Percentiles rank a stretch among this genome's conserved stretches.
Evolutionary conservation across 2,329 filamentous ascomycete genomes (phyloP).

Genomic region (Byssochlamys sp.): DNA sequence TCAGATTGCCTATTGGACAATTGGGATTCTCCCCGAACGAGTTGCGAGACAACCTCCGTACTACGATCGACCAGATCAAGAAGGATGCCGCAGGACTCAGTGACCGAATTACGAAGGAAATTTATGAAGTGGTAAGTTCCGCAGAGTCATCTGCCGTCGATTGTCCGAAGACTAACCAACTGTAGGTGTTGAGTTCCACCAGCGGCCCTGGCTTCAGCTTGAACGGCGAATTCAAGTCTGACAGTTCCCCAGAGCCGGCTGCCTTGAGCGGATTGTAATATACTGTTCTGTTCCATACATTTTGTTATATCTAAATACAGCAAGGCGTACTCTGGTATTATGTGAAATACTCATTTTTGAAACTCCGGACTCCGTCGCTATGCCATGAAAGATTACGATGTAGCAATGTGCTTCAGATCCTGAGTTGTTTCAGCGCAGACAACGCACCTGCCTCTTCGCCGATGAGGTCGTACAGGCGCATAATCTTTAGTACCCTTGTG

Average conservation of each 20-base stretch:
- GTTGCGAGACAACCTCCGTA: conserved; percentile 72
- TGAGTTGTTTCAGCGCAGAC: conserved; percentile 43
- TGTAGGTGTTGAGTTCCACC: conserved; percentile 70
- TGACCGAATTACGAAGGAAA: conserved; percentile 58
- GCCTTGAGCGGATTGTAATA: conserved; percentile 35
- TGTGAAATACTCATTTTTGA: conserved; percentile 15
- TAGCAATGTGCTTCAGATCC: conserved; percentile 14
- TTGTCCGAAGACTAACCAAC: conserved; percentile 45
- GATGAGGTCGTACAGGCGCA: conserved; percentile 53
- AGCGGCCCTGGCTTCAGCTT: conserved; percentile 78
- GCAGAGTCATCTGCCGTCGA: conserved; percentile 6
- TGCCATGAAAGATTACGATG: conserved; percentile 21
- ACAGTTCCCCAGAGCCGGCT: conserved; percentile 47
- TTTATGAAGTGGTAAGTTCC: conserved; percentile 56
- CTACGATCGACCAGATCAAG: conserved; percentile 67
- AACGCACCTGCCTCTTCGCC: conserved; percentile 52
- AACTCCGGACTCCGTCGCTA: conserved; percentile 39
- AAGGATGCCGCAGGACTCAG: conserved; percentile 60
- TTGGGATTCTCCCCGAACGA: conserved; percentile 79
- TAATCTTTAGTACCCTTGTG: conserved; percentile 43
- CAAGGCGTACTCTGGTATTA: conserved; percentile 35
- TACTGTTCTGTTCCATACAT: conserved; percentile 42
- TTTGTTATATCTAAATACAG: conserved; percentile 31
- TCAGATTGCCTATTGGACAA: conserved; percentile 84
- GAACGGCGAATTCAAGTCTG: conserved; percentile 64